Conservation (phyloP, 2,329 filamentous ascomycete genomes). For the Pseudopyricularia cyperi region DNA sequence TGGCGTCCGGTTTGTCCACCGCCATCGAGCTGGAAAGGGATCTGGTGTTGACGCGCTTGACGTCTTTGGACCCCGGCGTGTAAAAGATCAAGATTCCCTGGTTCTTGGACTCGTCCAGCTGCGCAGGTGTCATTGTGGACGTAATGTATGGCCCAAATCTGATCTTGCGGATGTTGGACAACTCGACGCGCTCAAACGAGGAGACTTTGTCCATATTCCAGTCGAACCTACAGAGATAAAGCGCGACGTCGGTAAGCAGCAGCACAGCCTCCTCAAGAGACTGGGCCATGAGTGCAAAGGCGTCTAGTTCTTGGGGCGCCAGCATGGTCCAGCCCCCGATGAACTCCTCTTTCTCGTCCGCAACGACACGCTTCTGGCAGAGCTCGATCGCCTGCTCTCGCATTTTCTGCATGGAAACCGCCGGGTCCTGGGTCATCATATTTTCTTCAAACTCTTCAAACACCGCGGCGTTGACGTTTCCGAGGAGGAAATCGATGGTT, state of each 20-base stretch:
- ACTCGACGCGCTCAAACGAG: conserved; percentile 75
- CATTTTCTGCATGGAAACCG: conserved; percentile 72
- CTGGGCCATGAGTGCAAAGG: conserved; percentile 43
- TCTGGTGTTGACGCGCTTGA: conserved; percentile 73
- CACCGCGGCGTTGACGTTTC: conserved; percentile 70
- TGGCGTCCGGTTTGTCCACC: conserved; percentile 14
- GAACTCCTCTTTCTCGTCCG: conserved; percentile 71
- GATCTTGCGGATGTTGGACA: conserved; percentile 60
- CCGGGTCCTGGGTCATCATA: conserved; percentile 87
- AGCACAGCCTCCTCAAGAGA: conserved; percentile 84
- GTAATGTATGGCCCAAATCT: conserved; percentile 82
- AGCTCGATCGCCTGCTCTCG: conserved; percentile 83
- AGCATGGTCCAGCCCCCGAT: conserved; percentile 82
- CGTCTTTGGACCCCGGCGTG: conserved; percentile 54
- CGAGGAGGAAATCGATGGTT: conserved; percentile 85
- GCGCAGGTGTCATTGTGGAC: conserved; percentile 64
- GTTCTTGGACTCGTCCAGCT: conserved; percentile 68
- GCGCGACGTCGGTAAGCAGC: conserved; percentile 67
- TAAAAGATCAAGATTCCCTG: conserved; percentile 76
- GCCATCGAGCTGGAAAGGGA: conserved; percentile 49
- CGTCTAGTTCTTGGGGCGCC: conserved; percentile 57
- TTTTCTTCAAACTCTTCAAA: conserved; percentile 92
- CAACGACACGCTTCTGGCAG: conserved; percentile 74
- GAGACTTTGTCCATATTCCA: conserved; percentile 93
- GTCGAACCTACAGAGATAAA: conserved; percentile 87